These are phyloP conservation scores for Colletotrichum phormii DNA, from an alignment of 2,329 filamentous ascomycete species.

Conservation along the genomic window DNA sequence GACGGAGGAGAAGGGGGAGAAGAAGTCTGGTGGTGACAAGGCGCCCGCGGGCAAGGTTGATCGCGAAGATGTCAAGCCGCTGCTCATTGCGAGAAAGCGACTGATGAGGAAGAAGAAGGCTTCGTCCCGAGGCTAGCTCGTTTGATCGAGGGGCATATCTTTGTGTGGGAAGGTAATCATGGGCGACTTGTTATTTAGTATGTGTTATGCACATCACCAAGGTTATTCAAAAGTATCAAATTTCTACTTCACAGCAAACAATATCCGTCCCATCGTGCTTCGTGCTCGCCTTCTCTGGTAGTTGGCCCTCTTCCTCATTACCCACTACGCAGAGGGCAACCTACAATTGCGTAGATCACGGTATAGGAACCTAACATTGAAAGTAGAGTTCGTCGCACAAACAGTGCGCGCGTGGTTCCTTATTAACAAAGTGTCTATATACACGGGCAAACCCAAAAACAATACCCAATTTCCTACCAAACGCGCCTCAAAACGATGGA, in stretches of 20 bases:
- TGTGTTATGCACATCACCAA: slow-evolving; percentile 3
- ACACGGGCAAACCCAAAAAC: slow-evolving; percentile 3
- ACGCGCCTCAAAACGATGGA: slow-evolving; percentile 16
- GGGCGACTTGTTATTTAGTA: not conserved
- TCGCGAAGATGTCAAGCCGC: slow-evolving; percentile 65
- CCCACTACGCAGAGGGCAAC: too few species aligned
- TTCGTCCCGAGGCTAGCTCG: slow-evolving; percentile 46
- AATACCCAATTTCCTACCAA: not conserved
- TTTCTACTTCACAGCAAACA: not conserved
- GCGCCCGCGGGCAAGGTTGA: slow-evolving; percentile 39
- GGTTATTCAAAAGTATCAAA: slow-evolving; percentile 9
- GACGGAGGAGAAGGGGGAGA: slow-evolving; percentile 35
- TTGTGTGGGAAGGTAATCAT: not conserved
- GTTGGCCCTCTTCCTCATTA: too few species aligned
- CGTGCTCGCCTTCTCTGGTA: not conserved
- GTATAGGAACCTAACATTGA: not conserved
- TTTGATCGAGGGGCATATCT: not conserved
- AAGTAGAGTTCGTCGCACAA: not conserved
- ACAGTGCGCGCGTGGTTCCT: not conserved
- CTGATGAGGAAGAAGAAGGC: slow-evolving; percentile 79
- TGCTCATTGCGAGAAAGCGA: slow-evolving; percentile 88
- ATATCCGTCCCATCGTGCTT: not conserved
- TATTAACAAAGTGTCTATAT: slow-evolving; percentile 9
- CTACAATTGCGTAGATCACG: too few species aligned
- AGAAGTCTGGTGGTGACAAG: slow-evolving; percentile 21